Conservation (phyloP, 106 monocot species). For the Alisma plantagoaquatica region DNA sequence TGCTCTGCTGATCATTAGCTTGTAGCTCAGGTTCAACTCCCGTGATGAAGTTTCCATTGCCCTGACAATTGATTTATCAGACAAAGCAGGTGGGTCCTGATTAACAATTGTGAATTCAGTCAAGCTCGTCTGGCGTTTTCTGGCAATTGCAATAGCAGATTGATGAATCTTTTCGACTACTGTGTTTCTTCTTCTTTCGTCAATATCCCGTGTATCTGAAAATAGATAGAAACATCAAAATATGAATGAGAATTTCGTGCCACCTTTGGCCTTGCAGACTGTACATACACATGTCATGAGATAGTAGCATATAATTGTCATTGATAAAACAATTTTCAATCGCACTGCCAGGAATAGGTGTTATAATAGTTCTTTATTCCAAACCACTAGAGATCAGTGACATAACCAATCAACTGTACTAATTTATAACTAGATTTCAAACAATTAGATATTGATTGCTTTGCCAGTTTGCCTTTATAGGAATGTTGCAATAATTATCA, state of each 20-base stretch:
- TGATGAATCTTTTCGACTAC: slow-evolving; percentile 62
- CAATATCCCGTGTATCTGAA: slow-evolving; percentile 89
- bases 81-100: slow-evolving; percentile 83
- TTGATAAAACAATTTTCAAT: too few species aligned
- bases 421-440: too few species aligned
- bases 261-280: too few species aligned
- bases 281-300: too few species aligned
- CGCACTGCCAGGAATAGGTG: too few species aligned
- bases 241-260: neutral
- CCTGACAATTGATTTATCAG: slow-evolving; percentile 42
- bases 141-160: slow-evolving; percentile 62
- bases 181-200: slow-evolving; percentile 74
- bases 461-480: too few species aligned
- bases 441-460: too few species aligned
- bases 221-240: neutral
- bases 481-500: too few species aligned
- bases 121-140: slow-evolving; percentile 50
- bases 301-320: too few species aligned
- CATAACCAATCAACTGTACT: too few species aligned
- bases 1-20: slow-evolving; percentile 92
- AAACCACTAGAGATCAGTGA: too few species aligned
- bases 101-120: slow-evolving; percentile 82
- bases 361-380: too few species aligned
- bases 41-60: slow-evolving; percentile 49
- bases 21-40: slow-evolving; percentile 60